A percentile compares a stretch with the other conserved stretches of the same genome.
Evolutionary conservation across 345 rosid species (phyloP).

Genomic region (Clausena lansium): DNA sequence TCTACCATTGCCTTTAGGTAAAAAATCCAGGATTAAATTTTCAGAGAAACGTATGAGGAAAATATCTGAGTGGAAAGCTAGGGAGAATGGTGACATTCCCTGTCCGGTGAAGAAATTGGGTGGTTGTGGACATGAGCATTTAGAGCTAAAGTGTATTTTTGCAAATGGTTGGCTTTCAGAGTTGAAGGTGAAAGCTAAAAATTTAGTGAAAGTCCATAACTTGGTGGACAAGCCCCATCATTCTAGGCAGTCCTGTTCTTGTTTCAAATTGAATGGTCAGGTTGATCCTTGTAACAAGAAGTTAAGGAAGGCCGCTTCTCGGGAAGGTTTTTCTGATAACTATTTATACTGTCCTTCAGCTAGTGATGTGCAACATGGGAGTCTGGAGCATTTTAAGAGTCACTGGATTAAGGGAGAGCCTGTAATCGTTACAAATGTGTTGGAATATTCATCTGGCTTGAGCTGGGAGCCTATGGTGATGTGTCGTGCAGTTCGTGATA

Average conservation of each 20-base stretch:
- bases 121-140: slow-evolving; percentile 42
- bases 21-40: not conserved
- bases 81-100: slow-evolving; percentile 48
- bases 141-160: slow-evolving; percentile 46
- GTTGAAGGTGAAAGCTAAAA: slow-evolving; percentile 41
- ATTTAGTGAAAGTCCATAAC: slow-evolving; percentile 16
- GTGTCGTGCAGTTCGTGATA: slow-evolving; percentile 61
- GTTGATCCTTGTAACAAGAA: slow-evolving; percentile 24
- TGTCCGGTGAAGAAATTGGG: slow-evolving; percentile 49
- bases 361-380: slow-evolving; percentile 30
- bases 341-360: slow-evolving; percentile 62
- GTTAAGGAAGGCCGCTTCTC: slow-evolving; percentile 54
- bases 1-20: not conserved
- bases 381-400: slow-evolving; percentile 63
- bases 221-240: slow-evolving; percentile 9
- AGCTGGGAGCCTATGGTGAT: slow-evolving; percentile 91
- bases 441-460: slow-evolving; percentile 56
- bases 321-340: slow-evolving; percentile 51
- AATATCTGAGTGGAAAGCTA: slow-evolving; percentile 44
- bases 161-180: slow-evolving; percentile 30
- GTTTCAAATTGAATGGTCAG: slow-evolving; percentile 38
- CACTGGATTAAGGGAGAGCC: slow-evolving; percentile 87
- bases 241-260: slow-evolving; percentile 33
- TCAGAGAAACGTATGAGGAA: slow-evolving; percentile 17
- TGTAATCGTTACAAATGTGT: slow-evolving; percentile 56